These are phyloP conservation scores for Didymella lethalis DNA, from an alignment of 2,329 filamentous ascomycete genomes.

Conservation along the genomic window DNA sequence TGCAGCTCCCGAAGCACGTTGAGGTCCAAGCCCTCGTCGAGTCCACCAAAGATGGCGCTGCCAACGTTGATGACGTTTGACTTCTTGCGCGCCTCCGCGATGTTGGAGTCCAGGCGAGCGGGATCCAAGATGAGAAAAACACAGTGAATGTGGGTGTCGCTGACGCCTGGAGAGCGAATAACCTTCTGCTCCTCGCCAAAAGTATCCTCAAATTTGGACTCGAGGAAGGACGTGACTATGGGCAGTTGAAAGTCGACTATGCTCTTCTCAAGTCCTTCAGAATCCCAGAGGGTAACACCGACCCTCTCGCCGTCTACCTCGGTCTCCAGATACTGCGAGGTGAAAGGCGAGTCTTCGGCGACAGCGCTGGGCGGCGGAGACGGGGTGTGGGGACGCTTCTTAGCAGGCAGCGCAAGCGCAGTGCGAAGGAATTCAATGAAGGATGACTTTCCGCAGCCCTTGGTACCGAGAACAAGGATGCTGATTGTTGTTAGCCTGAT, in stretches of 20 bases:
- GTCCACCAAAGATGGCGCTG: conserved; percentile 66
- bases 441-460: conserved; percentile 90
- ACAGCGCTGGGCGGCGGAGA: conserved; percentile 57
- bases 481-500: conserved; percentile 57
- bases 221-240: conserved; percentile 89
- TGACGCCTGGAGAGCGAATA: conserved; percentile 86
- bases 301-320: conserved; percentile 93
- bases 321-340: conserved; percentile 89
- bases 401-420: conserved; percentile 80
- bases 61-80: conserved; percentile 57
- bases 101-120: conserved; percentile 81
- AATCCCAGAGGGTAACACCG: conserved; percentile 95
- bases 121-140: conserved; percentile 94
- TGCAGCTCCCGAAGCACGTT: conserved; percentile 88
- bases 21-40: conserved; percentile 89
- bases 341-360: conserved; percentile 67
- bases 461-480: conserved; percentile 87
- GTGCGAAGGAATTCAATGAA: conserved; percentile 95
- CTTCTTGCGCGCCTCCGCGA: conserved; percentile 69
- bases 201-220: conserved; percentile 98
- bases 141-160: conserved; percentile 97
- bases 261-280: conserved; percentile 91
- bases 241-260: conserved; percentile 93
- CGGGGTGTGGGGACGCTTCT: conserved; percentile 67
- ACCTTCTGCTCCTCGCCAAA: conserved; percentile 98